A percentile compares a stretch with the other conserved stretches of the same genome.
Evolutionary conservation across 306 rosid species (phyloP).

Genomic region (peach (Prunus persica)): DNA sequence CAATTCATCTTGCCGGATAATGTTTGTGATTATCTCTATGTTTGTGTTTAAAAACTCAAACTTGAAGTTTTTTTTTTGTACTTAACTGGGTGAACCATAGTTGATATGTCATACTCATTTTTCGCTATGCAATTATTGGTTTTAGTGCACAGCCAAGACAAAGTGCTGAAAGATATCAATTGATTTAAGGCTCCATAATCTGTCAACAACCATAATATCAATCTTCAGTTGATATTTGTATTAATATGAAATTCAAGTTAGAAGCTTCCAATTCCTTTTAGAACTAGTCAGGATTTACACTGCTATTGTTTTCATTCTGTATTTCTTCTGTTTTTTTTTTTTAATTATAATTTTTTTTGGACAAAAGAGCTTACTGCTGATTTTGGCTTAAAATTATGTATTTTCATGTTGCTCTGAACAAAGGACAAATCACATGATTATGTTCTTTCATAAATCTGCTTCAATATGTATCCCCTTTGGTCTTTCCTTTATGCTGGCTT

Average conservation of each 20-base stretch:
- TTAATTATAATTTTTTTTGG: background rate
- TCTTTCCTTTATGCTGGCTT: background rate
- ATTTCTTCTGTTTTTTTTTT: background rate
- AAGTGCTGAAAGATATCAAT: background rate
- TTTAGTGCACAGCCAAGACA: background rate
- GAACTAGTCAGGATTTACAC: background rate
- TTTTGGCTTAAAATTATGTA: constrained; percentile 8
- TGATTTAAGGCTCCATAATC: background rate
- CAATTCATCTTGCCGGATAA: background rate
- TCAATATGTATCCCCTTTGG: background rate
- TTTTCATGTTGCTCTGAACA: background rate
- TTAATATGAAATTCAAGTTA: background rate
- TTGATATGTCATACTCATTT: background rate
- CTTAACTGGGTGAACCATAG: constrained; percentile 2
- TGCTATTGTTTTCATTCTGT: background rate
- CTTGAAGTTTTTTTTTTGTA: background rate
- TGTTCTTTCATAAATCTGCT: background rate
- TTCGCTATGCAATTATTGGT: background rate
- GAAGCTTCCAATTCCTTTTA: background rate
- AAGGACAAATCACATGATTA: background rate
- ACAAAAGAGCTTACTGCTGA: background rate
- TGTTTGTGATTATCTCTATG: background rate
- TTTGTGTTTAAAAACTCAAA: background rate
- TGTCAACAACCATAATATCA: background rate
- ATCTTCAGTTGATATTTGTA: background rate